Evolutionary conservation across 2,329 filamentous ascomycete species (phyloP).

Genomic region (Xenoacremonium recifei): DNA sequence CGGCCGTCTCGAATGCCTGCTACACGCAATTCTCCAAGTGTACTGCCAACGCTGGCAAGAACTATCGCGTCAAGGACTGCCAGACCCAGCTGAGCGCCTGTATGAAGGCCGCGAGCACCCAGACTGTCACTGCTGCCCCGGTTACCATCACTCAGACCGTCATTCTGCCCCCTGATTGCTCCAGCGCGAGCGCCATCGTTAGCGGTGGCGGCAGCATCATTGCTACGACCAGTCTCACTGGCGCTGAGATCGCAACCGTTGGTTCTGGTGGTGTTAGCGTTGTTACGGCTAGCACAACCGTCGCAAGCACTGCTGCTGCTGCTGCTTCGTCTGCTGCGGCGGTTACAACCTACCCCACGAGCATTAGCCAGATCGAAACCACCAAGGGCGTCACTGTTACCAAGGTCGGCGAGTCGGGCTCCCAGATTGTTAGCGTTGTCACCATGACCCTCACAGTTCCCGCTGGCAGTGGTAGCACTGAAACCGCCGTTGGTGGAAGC

Average conservation of each 20-base stretch:
- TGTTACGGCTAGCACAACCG: conserved; percentile 12
- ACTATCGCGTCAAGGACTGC: conserved; percentile 23
- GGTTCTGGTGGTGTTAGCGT: conserved; percentile 21
- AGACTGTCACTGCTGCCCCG: conserved; percentile 16
- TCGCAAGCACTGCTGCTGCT: conserved; percentile 5
- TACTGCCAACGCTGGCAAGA: conserved; percentile 20
- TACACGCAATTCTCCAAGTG: conserved; percentile 25
- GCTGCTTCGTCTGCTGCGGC: conserved; percentile 10
- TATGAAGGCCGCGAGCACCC: conserved; percentile 21
- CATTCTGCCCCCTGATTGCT: conserved; percentile 22
- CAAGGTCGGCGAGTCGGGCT: conserved; percentile 10
- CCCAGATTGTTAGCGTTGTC: conserved; percentile 7
- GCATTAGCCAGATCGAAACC: conserved; percentile 3
- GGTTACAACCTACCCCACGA: conserved; percentile 6
- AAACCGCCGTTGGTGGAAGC: not conserved
- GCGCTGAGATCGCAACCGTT: conserved; percentile 23
- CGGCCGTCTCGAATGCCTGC: conserved; percentile 22
- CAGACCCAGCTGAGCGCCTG: conserved; percentile 23
- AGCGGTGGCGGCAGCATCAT: conserved; percentile 21
- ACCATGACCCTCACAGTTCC: conserved; percentile 13
- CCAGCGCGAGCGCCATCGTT: conserved; percentile 14
- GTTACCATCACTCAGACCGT: conserved; percentile 21
- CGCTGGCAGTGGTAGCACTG: not conserved
- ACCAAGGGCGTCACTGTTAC: conserved; percentile 12
- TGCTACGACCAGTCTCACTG: conserved; percentile 24